Evolutionary conservation across 257 asterid genomes (phyloP).

Genomic region (Petrea volubilis): DNA sequence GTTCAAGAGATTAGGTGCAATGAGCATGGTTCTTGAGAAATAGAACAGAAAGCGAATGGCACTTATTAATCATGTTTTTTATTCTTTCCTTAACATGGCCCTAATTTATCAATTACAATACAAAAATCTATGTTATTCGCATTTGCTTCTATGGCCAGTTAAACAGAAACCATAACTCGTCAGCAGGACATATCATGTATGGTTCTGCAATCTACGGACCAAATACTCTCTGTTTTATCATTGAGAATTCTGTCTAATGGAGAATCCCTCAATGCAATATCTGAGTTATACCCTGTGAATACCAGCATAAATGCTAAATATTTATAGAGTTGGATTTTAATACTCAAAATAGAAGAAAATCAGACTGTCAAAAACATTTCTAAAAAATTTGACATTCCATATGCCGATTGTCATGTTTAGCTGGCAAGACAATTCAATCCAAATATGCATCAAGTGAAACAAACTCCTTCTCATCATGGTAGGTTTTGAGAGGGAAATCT

Average conservation of each 20-base stretch:
- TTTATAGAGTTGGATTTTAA: neutral
- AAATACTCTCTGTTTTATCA: neutral
- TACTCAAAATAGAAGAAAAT: neutral
- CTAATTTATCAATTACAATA: no score
- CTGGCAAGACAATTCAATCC: slow-evolving; percentile 1
- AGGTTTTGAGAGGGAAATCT: neutral
- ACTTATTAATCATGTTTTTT: no score
- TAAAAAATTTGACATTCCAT: neutral
- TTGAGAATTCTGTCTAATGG: neutral
- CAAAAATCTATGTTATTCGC: no score
- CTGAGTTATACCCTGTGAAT: no score
- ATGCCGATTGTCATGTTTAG: neutral
- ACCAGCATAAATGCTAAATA: neutral
- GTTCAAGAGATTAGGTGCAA: no score
- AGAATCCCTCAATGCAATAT: neutral
- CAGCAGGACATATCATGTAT: neutral
- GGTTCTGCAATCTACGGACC: neutral
- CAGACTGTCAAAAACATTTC: neutral
- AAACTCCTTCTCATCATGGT: neutral
- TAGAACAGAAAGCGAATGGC: no score
- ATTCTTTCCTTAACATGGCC: no score
- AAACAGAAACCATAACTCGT: neutral
- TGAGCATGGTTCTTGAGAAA: no score
- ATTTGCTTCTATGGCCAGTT: no score
- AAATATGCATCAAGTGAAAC: neutral